Conservation (phyloP, 306 rosid genomes). For the Cucurbita argyrosperma region DNA sequence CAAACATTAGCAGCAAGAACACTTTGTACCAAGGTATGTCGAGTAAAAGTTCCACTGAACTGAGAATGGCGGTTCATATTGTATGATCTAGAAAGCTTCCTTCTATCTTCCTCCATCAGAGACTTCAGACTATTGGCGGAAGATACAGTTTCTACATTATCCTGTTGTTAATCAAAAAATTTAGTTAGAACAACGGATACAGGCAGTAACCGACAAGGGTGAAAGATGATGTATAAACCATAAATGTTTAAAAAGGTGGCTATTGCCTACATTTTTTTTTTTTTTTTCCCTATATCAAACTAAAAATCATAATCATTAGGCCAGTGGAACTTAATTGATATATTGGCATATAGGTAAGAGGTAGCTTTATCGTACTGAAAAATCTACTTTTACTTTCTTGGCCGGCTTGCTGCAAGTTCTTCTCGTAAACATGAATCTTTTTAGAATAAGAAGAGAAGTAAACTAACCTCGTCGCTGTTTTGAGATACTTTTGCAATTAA, state of each 20-base stretch:
- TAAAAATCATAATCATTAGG: background rate
- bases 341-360: background rate
- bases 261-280: background rate
- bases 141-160: constrained; percentile 26
- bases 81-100: constrained; percentile 23
- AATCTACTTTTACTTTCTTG: background rate
- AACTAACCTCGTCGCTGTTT: constrained; percentile 37
- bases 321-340: background rate
- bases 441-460: background rate
- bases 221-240: background rate
- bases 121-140: constrained; percentile 58
- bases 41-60: constrained; percentile 74
- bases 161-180: constrained; percentile 24
- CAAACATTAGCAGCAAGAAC: constrained; percentile 8
- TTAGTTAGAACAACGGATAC: background rate
- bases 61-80: constrained; percentile 53
- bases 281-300: background rate
- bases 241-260: background rate
- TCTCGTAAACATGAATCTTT: background rate
- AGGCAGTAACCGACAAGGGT: constrained; percentile 7
- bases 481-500: constrained; percentile 38
- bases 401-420: constrained; percentile 6
- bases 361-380: background rate
- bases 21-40: constrained; percentile 52
- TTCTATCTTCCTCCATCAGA: constrained; percentile 64